A percentile compares a stretch with the other conserved stretches of the same genome.
These are phyloP conservation scores for Colletotrichum sidae DNA, from an alignment of 2,329 filamentous ascomycete species.

Conservation along the genomic window DNA sequence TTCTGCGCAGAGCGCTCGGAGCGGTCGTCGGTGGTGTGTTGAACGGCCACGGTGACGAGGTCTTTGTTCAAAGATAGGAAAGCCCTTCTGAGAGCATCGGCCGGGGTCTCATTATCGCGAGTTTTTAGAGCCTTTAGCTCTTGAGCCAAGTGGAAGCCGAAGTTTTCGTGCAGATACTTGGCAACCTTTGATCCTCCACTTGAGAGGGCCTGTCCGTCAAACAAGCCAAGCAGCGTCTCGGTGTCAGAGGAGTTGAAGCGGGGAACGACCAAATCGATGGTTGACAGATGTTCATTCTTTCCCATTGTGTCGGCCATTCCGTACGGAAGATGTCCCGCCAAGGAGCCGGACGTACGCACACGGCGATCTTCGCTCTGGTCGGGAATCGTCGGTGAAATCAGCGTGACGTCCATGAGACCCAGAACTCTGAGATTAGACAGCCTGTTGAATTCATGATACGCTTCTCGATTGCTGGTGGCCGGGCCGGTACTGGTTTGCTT, in stretches of 20 bases:
- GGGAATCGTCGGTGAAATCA: slow-evolving; percentile 91
- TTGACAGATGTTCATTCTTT: slow-evolving; percentile 93
- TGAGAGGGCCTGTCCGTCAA: slow-evolving; percentile 91
- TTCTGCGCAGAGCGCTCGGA: slow-evolving; percentile 68
- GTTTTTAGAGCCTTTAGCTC: slow-evolving; percentile 82
- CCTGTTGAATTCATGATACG: slow-evolving; percentile 88
- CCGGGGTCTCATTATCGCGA: slow-evolving; percentile 77
- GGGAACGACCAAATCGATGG: slow-evolving; percentile 94
- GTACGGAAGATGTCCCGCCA: slow-evolving; percentile 91
- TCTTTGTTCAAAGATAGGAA: slow-evolving; percentile 96
- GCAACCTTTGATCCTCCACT: slow-evolving; percentile 94
- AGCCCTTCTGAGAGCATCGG: slow-evolving; percentile 85
- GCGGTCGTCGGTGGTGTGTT: slow-evolving; percentile 70
- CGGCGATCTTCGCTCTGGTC: slow-evolving; percentile 95
- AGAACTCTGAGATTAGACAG: slow-evolving; percentile 86
- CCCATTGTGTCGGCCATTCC: slow-evolving; percentile 98
- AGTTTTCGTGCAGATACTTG: slow-evolving; percentile 96
- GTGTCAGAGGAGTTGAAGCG: slow-evolving; percentile 90
- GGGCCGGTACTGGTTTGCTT: slow-evolving; percentile 70
- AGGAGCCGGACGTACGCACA: slow-evolving; percentile 95
- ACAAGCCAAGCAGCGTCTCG: slow-evolving; percentile 92
- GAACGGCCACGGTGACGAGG: slow-evolving; percentile 84
- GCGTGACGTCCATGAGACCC: slow-evolving; percentile 96
- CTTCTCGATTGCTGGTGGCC: slow-evolving; percentile 71
- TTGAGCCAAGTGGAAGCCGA: slow-evolving; percentile 83